Conservation (phyloP, 495 filamentous ascomycete species). For the Aspergillus homomorphus region DNA sequence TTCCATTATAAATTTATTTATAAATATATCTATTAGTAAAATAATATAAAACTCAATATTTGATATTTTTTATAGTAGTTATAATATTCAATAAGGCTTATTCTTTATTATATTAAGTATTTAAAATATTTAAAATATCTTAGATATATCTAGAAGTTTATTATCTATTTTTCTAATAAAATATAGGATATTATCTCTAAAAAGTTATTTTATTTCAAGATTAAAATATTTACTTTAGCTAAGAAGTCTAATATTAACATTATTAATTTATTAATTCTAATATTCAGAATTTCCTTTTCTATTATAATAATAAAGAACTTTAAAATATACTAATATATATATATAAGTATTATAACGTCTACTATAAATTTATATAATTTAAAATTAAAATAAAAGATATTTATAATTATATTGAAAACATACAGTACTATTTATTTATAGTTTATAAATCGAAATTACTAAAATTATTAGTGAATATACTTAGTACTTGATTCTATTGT, state of each 20-base stretch:
- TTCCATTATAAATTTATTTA: background rate
- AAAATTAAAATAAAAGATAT: background rate
- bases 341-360: background rate
- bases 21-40: too few species aligned
- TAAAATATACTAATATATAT: too few species aligned
- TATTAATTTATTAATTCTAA: background rate
- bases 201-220: background rate
- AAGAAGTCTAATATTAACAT: background rate
- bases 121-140: too few species aligned
- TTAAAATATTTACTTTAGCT: background rate
- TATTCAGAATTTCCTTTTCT: background rate
- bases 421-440: background rate
- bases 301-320: background rate
- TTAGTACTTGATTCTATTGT: background rate
- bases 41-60: background rate
- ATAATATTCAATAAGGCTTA: background rate
- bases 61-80: background rate
- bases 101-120: background rate
- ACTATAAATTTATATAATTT: background rate
- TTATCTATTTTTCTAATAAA: background rate
- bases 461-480: background rate
- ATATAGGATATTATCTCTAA: too few species aligned
- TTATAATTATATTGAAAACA: background rate
- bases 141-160: background rate
- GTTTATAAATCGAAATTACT: background rate